Evolutionary conservation across 2,329 filamentous ascomycete species (phyloP), one percentile per base, ranked within the genome.

Genomic region (Xylariaceae sp.): DNA sequence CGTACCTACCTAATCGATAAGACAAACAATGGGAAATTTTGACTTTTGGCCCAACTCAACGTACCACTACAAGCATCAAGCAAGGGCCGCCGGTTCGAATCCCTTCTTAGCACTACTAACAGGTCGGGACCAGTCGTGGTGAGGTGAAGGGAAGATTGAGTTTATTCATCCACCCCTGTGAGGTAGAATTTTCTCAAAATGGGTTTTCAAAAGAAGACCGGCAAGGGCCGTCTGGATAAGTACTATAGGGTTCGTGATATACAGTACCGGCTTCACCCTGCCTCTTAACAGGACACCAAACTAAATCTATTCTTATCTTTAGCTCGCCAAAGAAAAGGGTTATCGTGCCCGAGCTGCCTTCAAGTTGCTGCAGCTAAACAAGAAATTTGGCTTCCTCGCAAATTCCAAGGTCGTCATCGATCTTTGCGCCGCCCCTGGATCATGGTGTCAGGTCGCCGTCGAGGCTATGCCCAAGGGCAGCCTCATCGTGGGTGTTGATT

Each of bases 131-230:
- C n/a, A n/a, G n/a, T n/a, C n/a, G n/a, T n/a, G n/a, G n/a, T n/a
- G n/a, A n/a, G n/a, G n/a, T n/a, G n/a, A n/a, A n/a, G n/a, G n/a
- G n/a, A n/a, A n/a, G n/a, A n/a, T n/a, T n/a, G n/a, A n/a, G n/a
- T n/a, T n/a, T n/a, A n/a, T n/a, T n/a, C n/a, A n/a, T n/a, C n/a
- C n/a, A n/a, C n/a, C n/a, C n/a, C n/a, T n/a, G n/a, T n/a, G n/a
- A n/a, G n/a, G n/a, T n/a, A n/a, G n/a, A n/a, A n/a, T n/a, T n/a
- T 16, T 33, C 23, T 33, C 47, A 55, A 51, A 41, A 97, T 97
- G 92, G 89, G 87, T 59, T 90, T 97, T 58, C 88, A 97, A 61
- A 96, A 97, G 76, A 97, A 97, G 76, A 85, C 95, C 70, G 90
- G 88, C 69, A 97, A 97, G 71, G 90, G 90, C 66, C 89, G 90